Base-by-base conservation (phyloP, 2,329 filamentous ascomycete species). In the Fusarium camptoceras region DNA sequence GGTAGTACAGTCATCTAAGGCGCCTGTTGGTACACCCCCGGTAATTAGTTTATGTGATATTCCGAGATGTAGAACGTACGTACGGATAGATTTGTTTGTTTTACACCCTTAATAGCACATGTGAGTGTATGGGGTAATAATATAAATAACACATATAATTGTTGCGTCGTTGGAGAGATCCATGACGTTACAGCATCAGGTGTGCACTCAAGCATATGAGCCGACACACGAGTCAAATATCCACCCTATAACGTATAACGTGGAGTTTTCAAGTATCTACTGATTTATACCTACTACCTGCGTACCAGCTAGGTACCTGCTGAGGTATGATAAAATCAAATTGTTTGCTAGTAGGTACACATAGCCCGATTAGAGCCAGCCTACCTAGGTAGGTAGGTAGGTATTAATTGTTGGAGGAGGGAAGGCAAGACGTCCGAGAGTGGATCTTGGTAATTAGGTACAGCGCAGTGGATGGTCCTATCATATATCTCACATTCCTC, bases 381-480 rank as follows among this genome's bases (percentile, higher is more conserved):
- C 10, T n/a, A 18, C n/a, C n/a, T n/a, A n/a, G n/a, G n/a, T n/a
- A n/a, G n/a, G n/a, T n/a, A n/a, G n/a, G n/a, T n/a, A n/a, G n/a
- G n/a, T n/a, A n/a, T n/a, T n/a, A n/a, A n/a, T 27, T n/a, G 25
- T 18, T 10, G 20, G 28, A 20, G 20, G 34, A 15, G 24, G 31
- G 28, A 22, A 54, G 20, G 34, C 37, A 65, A 42, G 41, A 66
- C 16, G 53, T 55, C 47, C 22, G 42, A 48, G 28, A 44, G 41
- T 54, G 62, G 63, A 66, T 48, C 47, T 59, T 41, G 12, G 47
- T 47, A 27, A 18, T 24, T 37, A 39, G 41, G 34, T 55, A 31
- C 22, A 61, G 44, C 31, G 24, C 42, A 34, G 56, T 62, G 31
- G 10, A 27, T 43, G 10, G 51, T 27, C 67, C 57, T 59, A 56